Evolutionary conservation across 2,329 filamentous ascomycete species (phyloP), one percentile per base, ranked within the genome.

Genomic region (Dothistroma septosporum): DNA sequence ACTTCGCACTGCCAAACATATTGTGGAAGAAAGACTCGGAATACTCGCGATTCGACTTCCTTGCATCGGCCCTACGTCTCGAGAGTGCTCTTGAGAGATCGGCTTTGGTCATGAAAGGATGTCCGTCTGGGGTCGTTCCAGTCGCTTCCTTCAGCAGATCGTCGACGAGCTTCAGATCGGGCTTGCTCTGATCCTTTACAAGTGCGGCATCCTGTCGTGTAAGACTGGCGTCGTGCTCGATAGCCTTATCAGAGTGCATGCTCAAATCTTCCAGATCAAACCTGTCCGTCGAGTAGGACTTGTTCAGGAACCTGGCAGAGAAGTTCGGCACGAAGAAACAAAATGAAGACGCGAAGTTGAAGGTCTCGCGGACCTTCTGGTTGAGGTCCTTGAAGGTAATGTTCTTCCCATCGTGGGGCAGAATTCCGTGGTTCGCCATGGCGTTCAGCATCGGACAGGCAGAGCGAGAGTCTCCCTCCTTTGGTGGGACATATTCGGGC

Each of bases 1-100:
- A 69, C 66, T 69, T 69, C 28, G 76, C 72, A 58, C 72, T 75
- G n/a, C 76, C 76, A 61, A 78, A 78, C 58, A 74, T 70, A 58
- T 77, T 77, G 58, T 77, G 75, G 55, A 69, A 69, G 58, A 67
- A 66, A 44, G 59, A 64, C 54, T 68, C 66, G 3, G 66, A 63
- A 60, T 77, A 78, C 0, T 70, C 65, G 31, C 71, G 65, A 55
- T 77, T 78, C 32, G 72, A 72, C 50, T 64, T 70, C 54, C 66
- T 72, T 0, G 74, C 73, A 58, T 76, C 74, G 12, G 68, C 66
- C 56, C 76, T 70, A 57, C 73, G 67, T 65, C 71, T 74, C 22
- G 69, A 70, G 61, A 75, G 55, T 22, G 70, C 69, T 19, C 66
- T 62, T 28, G 70, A 72, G n/a, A 78, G 66, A 64, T 78, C 74